These are phyloP conservation scores for Aspergillus neoniger DNA, from an alignment of 2,329 filamentous ascomycete species.

Conservation along the genomic window DNA sequence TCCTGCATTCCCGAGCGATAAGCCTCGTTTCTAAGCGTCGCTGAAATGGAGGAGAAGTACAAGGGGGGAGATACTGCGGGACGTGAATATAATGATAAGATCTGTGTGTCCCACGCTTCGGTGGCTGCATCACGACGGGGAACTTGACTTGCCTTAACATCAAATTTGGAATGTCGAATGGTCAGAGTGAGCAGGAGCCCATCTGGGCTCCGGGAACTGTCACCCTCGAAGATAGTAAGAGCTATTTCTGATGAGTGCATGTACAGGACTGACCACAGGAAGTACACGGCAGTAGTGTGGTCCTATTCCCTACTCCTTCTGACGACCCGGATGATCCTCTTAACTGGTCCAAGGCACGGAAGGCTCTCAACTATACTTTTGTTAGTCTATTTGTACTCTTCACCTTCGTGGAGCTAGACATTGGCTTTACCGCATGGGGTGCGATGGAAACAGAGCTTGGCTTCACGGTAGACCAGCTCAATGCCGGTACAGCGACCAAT, in stretches of 20 bases:
- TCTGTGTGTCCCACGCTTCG: not conserved
- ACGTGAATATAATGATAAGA: not conserved
- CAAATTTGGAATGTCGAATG: not conserved
- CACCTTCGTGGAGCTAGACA: constrained; percentile 38
- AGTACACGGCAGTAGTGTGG: not conserved
- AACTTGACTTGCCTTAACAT: not conserved
- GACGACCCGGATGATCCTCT: constrained; percentile 31
- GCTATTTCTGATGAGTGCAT: not conserved
- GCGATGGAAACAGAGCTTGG: constrained; percentile 47
- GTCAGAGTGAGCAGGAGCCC: not conserved
- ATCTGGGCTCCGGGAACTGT: not conserved
- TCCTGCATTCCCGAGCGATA: not conserved
- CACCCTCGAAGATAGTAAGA: not conserved
- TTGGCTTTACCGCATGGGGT: constrained; percentile 44
- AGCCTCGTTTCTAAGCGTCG: not conserved
- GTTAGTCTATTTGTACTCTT: constrained; percentile 30
- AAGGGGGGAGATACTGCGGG: not conserved
- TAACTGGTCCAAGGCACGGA: constrained; percentile 28
- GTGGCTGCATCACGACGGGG: not conserved
- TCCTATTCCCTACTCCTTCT: constrained; percentile 23
- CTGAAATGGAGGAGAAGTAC: not conserved
- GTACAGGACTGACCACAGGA: not conserved
- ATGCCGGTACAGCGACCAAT: constrained; percentile 49
- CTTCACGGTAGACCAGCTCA: constrained; percentile 45
- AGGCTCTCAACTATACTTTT: constrained; percentile 28